Percentiles rank a stretch among this genome's conserved stretches.
phyloP scores from a whole-genome alignment of 164 flowering plant species.

The Taxillus chinensis region DNA sequence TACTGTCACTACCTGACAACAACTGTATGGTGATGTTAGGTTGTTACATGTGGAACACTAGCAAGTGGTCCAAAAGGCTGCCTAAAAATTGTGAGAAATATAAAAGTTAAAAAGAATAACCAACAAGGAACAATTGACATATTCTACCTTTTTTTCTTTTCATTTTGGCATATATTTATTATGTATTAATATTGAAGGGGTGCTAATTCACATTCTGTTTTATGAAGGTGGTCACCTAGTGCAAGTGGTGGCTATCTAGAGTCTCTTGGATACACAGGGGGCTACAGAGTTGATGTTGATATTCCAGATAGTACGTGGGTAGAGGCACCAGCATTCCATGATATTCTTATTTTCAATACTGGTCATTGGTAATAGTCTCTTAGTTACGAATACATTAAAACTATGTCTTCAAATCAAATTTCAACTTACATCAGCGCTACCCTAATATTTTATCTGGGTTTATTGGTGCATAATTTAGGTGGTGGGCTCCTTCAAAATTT shows the following conservation, averaged over 20 bases:
- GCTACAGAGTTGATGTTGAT: constrained; percentile 93
- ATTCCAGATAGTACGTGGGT: constrained; percentile 83
- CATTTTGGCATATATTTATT: too few relatives aligned
- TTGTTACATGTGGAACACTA: too few relatives aligned
- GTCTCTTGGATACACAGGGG: constrained; percentile 78
- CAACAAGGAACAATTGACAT: too few relatives aligned
- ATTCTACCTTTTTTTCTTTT: too few relatives aligned
- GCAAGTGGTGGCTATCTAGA: constrained; percentile 55
- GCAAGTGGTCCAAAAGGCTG: too few relatives aligned
- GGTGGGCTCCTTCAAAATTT: constrained; percentile 99
- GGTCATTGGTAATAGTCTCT: constrained; percentile 76
- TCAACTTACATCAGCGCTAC: too few relatives aligned
- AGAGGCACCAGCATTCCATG: constrained; percentile 71
- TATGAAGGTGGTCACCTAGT: constrained; percentile 67
- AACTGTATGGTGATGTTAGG: too few relatives aligned
- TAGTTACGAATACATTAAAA: neutral
- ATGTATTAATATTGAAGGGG: too few relatives aligned
- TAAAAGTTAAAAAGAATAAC: too few relatives aligned
- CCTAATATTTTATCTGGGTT: neutral
- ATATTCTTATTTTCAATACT: constrained; percentile 81
- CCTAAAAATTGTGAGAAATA: too few relatives aligned
- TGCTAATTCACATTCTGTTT: neutral
- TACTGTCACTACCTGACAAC: too few relatives aligned
- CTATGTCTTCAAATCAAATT: too few relatives aligned
- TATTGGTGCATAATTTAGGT: constrained; percentile 37